These are phyloP conservation scores for Camellia japonica DNA, from an alignment of 148 eudicot genomes.

Conservation along the genomic window DNA sequence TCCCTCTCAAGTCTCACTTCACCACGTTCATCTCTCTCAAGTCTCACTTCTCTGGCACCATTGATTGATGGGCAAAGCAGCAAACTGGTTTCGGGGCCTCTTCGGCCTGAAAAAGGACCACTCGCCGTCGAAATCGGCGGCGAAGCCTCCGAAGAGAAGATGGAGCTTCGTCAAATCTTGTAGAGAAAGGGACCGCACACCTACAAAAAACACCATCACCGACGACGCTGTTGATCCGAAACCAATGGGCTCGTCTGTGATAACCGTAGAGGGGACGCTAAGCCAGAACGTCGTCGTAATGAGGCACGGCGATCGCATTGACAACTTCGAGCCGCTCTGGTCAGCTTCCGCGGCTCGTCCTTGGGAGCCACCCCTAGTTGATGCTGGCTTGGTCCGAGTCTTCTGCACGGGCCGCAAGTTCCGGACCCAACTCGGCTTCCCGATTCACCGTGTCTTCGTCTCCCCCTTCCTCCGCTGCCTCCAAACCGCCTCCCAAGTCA, in stretches of 20 bases:
- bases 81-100: too few species aligned
- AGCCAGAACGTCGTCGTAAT: conserved; percentile 72
- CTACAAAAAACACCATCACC: too few species aligned
- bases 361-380: conserved; percentile 79
- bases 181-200: too few species aligned
- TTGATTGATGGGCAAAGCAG: too few species aligned
- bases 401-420: conserved; percentile 46
- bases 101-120: too few species aligned
- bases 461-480: conserved; percentile 82
- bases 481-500: conserved; percentile 70
- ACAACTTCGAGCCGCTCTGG: conserved; percentile 75
- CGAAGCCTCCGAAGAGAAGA: too few species aligned
- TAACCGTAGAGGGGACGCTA: neutral
- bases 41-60: too few species aligned
- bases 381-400: conserved; percentile 54
- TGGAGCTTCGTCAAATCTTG: too few species aligned
- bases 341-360: conserved; percentile 53
- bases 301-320: conserved; percentile 90
- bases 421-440: conserved; percentile 45
- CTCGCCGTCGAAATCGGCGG: too few species aligned
- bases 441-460: conserved; percentile 69
- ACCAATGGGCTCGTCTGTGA: neutral
- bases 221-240: too few species aligned
- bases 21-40: too few species aligned
- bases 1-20: too few species aligned